A percentile compares a stretch with the other conserved stretches of the same genome.
These are phyloP conservation scores for Henckelia pumila DNA, from an alignment of 257 asterid genomes.

Conservation along the genomic window DNA sequence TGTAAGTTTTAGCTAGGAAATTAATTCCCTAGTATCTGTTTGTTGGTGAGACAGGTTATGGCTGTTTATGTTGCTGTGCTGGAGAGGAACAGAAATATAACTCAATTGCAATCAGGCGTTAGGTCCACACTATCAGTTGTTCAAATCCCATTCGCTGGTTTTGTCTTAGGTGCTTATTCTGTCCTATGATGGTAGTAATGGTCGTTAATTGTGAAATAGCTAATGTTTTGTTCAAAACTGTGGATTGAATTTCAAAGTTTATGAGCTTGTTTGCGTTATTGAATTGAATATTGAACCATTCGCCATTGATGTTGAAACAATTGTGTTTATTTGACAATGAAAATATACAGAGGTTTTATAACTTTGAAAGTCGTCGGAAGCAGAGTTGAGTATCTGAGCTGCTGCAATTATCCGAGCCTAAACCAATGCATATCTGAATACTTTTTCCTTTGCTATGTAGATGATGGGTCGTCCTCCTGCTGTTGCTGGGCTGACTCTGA, in stretches of 20 bases:
- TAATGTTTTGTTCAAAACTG: neutral
- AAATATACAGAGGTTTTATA: neutral
- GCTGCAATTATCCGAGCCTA: too few species aligned
- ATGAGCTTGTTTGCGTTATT: neutral
- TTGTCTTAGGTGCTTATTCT: constrained; percentile 62
- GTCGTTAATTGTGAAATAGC: neutral
- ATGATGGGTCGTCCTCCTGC: constrained; percentile 73
- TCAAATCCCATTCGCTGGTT: constrained; percentile 69
- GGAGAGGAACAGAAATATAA: constrained; percentile 38
- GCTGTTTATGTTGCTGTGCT: constrained; percentile 55
- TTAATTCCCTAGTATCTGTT: constrained; percentile 18
- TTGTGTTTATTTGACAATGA: neutral
- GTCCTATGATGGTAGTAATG: constrained; percentile 14
- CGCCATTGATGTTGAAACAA: neutral
- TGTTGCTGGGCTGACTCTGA: constrained; percentile 78
- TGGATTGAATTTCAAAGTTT: too few species aligned
- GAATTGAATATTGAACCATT: neutral
- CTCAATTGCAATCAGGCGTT: constrained; percentile 25
- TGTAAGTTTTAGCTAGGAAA: neutral
- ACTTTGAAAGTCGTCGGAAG: neutral
- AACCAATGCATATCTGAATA: neutral
- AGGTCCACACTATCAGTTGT: constrained; percentile 30
- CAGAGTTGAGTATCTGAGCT: too few species aligned
- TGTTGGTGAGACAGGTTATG: constrained; percentile 50
- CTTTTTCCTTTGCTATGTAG: constrained; percentile 35